Percentiles rank a stretch among this genome's conserved stretches.
Evolutionary conservation across 768 basidiomycete species (phyloP).

Genomic region (Russula ochroleuca): DNA sequence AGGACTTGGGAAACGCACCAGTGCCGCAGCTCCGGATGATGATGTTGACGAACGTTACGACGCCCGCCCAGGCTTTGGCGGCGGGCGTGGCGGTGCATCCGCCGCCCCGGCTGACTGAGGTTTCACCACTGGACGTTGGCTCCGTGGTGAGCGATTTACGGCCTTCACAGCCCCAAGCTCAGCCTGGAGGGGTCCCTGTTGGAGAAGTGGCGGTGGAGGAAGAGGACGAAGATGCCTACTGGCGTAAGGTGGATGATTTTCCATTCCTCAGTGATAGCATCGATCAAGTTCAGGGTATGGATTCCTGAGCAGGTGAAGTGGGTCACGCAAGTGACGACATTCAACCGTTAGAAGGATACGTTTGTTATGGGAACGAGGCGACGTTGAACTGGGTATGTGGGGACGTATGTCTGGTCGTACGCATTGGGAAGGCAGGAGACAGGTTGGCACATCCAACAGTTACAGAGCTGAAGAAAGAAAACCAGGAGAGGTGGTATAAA

Average conservation of each 20-base stretch:
- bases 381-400: too few relatives aligned
- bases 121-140: slow-evolving; percentile 23
- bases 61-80: neutral
- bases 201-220: slow-evolving; percentile 22
- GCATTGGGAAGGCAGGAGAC: too few relatives aligned
- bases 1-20: neutral
- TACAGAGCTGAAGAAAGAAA: too few relatives aligned
- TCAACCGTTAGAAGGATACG: too few relatives aligned
- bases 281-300: neutral
- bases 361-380: too few relatives aligned
- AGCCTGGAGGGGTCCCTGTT: neutral
- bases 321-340: too few relatives aligned
- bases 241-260: slow-evolving; percentile 25
- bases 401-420: too few relatives aligned
- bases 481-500: too few relatives aligned
- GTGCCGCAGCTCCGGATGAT: neutral
- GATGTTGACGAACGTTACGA: neutral
- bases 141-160: slow-evolving; percentile 18
- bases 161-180: neutral
- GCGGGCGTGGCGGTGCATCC: neutral
- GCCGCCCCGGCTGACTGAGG: slow-evolving; percentile 14
- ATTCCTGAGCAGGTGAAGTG: neutral
- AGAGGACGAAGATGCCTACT: slow-evolving; percentile 26
- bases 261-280: neutral
- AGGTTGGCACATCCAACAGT: too few relatives aligned